Percentiles rank a stretch among this genome's conserved stretches.
phyloP scores from a whole-genome alignment of 2,329 filamentous ascomycete genomes.

The Domatiomyces globalis region DNA sequence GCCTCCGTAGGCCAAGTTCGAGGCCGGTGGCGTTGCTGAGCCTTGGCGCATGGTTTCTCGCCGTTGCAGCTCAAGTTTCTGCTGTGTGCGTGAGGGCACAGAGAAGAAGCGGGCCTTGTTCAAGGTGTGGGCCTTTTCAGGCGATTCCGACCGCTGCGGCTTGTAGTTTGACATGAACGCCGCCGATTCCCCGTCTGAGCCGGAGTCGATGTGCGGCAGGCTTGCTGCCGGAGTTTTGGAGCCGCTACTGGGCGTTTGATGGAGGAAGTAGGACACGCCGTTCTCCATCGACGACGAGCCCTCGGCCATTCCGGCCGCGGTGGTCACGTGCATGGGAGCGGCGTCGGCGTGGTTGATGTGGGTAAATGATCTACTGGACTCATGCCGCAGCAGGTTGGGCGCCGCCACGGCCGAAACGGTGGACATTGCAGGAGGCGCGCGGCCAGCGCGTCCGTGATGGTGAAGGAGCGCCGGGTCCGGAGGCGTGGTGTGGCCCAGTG shows the following conservation, averaged over 20 bases:
- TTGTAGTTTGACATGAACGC: constrained; percentile 35
- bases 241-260: constrained; percentile 19
- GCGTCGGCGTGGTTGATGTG: constrained; percentile 24
- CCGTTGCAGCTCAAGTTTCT: constrained; percentile 35
- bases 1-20: constrained; percentile 23
- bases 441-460: constrained; percentile 26
- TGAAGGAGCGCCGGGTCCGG: constrained; percentile 15
- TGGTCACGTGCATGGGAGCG: constrained; percentile 23
- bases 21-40: constrained; percentile 27
- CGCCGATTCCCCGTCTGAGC: constrained; percentile 32
- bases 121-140: constrained; percentile 20
- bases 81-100: constrained; percentile 31
- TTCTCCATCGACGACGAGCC: constrained; percentile 36
- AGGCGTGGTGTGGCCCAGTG: constrained; percentile 6
- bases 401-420: constrained; percentile 33
- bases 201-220: constrained; percentile 25
- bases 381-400: constrained; percentile 18
- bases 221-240: constrained; percentile 11
- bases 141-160: constrained; percentile 32
- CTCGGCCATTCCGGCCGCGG: constrained; percentile 22
- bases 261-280: constrained; percentile 33
- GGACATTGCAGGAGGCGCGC: constrained; percentile 35
- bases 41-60: constrained; percentile 25
- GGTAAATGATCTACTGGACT: constrained; percentile 15
- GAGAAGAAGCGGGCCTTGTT: constrained; percentile 21